Evolutionary conservation across 2,329 filamentous ascomycete species (phyloP).

Genomic region (Orbilia oligospora): DNA sequence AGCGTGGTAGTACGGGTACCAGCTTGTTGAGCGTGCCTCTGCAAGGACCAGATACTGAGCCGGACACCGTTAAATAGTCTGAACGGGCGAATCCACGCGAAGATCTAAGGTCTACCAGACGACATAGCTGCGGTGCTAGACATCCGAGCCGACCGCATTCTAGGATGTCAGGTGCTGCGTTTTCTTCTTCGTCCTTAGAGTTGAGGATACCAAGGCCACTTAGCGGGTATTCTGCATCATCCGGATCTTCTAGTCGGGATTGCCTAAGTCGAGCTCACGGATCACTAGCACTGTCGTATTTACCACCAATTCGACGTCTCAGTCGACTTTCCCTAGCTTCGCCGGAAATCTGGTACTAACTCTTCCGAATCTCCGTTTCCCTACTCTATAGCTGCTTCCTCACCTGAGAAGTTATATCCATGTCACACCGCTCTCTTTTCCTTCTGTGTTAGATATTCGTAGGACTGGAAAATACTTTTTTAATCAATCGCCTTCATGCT

Average conservation of each 20-base stretch:
- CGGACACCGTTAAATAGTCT: conserved; percentile 59
- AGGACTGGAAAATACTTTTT: conserved; percentile 5
- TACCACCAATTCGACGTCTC: conserved; percentile 18
- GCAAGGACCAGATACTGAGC: conserved; percentile 53
- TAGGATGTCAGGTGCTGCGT: conserved; percentile 6
- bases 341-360: neutral
- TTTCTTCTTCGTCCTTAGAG: conserved; percentile 16
- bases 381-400: neutral
- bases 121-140: conserved; percentile 1
- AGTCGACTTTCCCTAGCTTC: conserved; percentile 8
- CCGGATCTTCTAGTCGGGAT: conserved; percentile 13
- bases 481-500: conserved; percentile 5
- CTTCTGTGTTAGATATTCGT: conserved; percentile 26
- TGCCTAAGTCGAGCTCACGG: conserved; percentile 1
- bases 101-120: neutral
- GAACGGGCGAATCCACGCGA: conserved; percentile 21
- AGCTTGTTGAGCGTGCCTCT: conserved; percentile 51
- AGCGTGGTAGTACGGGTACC: conserved; percentile 50
- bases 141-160: conserved; percentile 2
- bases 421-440: neutral
- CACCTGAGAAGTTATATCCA: neutral
- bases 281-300: neutral
- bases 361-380: neutral
- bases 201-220: conserved; percentile 10
- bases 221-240: conserved; percentile 13